These are phyloP conservation scores for Podospora anserina DNA, from an alignment of 495 filamentous ascomycete genomes.

Conservation along the genomic window DNA sequence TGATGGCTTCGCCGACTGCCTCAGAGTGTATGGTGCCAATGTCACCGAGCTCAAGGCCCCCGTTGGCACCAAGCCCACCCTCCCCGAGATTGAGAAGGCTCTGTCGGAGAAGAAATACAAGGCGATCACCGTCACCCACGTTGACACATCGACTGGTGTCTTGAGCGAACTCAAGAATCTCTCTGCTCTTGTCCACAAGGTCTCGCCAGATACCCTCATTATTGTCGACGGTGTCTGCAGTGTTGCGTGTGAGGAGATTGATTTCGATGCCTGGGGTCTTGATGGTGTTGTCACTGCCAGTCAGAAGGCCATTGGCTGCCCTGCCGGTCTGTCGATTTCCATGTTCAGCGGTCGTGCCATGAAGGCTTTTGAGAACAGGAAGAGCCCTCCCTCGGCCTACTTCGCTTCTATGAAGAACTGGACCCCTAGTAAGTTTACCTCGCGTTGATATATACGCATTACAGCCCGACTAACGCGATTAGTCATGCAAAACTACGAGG, in stretches of 20 bases:
- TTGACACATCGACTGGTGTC: slow-evolving; percentile 95
- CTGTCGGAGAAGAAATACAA: slow-evolving; percentile 88
- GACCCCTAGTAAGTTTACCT: slow-evolving; percentile 67
- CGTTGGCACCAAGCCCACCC: slow-evolving; percentile 83
- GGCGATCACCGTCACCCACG: slow-evolving; percentile 88
- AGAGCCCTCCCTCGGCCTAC: slow-evolving; percentile 77
- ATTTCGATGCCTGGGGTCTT: slow-evolving; percentile 89
- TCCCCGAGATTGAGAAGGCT: slow-evolving; percentile 80
- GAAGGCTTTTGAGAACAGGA: slow-evolving; percentile 70
- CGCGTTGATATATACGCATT: not conserved
- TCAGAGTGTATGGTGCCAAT: slow-evolving; percentile 84
- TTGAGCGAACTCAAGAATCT: slow-evolving; percentile 83
- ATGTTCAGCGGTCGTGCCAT: slow-evolving; percentile 92
- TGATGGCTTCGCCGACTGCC: slow-evolving; percentile 89
- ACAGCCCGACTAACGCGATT: not conserved
- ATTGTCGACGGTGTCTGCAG: slow-evolving; percentile 96
- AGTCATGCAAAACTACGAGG: slow-evolving; percentile 99
- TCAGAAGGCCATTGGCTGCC: slow-evolving; percentile 95
- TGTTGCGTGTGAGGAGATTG: slow-evolving; percentile 92
- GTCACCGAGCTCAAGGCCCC: slow-evolving; percentile 85
- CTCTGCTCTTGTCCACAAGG: slow-evolving; percentile 73
- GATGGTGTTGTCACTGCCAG: slow-evolving; percentile 91
- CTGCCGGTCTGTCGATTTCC: slow-evolving; percentile 86
- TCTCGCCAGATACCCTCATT: slow-evolving; percentile 85
- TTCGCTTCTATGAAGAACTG: slow-evolving; percentile 96